Evolutionary conservation across 768 basidiomycete species (phyloP).

Genomic region (Xerocomellus dryophilus): DNA sequence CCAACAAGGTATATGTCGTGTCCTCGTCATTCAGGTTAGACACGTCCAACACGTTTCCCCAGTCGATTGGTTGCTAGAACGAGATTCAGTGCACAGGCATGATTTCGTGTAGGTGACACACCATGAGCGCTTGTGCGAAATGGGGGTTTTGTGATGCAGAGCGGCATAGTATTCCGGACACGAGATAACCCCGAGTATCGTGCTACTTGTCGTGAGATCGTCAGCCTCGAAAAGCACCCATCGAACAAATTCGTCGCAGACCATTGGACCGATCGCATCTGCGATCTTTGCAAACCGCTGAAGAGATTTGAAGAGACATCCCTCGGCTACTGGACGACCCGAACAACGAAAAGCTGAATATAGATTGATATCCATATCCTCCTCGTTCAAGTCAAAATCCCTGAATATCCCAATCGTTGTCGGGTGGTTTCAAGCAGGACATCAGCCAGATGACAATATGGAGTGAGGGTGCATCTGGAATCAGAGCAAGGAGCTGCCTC

Average conservation of each 20-base stretch:
- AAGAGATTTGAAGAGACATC: conserved; percentile 48
- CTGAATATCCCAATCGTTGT: conserved; percentile 77
- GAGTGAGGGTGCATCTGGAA: conserved; percentile 61
- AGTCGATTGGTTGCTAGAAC: conserved; percentile 55
- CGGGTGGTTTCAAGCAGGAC: conserved; percentile 74
- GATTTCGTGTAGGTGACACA: conserved; percentile 13
- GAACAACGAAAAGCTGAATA: conserved; percentile 53
- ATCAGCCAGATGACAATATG: conserved; percentile 66
- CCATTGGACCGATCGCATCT: conserved; percentile 56
- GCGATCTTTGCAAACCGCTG: conserved; percentile 56
- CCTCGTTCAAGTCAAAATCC: conserved; percentile 60
- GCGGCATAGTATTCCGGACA: conserved; percentile 61
- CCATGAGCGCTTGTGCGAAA: conserved; percentile 44
- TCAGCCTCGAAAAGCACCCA: neutral
- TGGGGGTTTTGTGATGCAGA: conserved; percentile 63
- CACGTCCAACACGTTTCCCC: conserved; percentile 52
- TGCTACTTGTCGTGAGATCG: conserved; percentile 35
- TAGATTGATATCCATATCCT: conserved; percentile 52
- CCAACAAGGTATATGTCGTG: conserved; percentile 54
- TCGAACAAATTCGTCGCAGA: conserved; percentile 28
- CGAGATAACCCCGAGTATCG: conserved; percentile 51
- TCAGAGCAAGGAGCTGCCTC: conserved; percentile 54
- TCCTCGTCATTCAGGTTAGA: conserved; percentile 48
- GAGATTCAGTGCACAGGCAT: conserved; percentile 6
- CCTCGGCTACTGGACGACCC: conserved; percentile 58